These are phyloP conservation scores for Flaveria sonorensis DNA, from an alignment of 129 eudicot species.

Conservation along the genomic window DNA sequence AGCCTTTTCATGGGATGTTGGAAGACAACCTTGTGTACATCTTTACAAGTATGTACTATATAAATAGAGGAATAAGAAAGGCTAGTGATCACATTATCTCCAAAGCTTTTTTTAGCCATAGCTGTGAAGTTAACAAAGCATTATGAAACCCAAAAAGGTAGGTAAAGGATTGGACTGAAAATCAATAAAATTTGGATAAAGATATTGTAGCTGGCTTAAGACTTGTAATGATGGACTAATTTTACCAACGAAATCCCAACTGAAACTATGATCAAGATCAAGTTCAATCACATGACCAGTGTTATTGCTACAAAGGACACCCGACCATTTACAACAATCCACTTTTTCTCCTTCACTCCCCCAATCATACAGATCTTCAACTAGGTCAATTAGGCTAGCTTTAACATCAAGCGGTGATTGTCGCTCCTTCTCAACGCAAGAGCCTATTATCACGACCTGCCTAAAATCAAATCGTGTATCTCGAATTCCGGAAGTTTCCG, in stretches of 20 bases:
- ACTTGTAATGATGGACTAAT: constrained; percentile 31
- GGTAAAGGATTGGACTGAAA: constrained; percentile 10
- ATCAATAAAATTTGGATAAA: background rate
- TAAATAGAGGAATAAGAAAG: too few relatives aligned
- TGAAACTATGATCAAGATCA: constrained; percentile 16
- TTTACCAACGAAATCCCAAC: background rate
- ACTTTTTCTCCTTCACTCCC: constrained; percentile 24
- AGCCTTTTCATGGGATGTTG: too few relatives aligned
- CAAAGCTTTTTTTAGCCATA: too few relatives aligned
- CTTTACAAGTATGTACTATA: too few relatives aligned
- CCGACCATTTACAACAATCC: constrained; percentile 51
- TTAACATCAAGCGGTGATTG: constrained; percentile 31
- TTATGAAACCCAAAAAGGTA: constrained; percentile 4
- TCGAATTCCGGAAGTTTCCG: too few relatives aligned
- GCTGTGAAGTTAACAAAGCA: too few relatives aligned
- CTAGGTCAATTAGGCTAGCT: background rate
- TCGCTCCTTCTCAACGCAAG: constrained; percentile 19
- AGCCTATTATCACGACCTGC: too few relatives aligned
- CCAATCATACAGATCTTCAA: constrained; percentile 19
- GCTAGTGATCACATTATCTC: too few relatives aligned
- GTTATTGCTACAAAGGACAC: constrained; percentile 31
- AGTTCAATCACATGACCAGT: constrained; percentile 38
- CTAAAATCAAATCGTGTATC: too few relatives aligned
- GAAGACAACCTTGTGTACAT: too few relatives aligned
- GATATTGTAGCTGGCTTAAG: constrained; percentile 13